These are phyloP conservation scores for Penicillium paneum DNA, from an alignment of 2,329 filamentous ascomycete genomes.

Conservation along the genomic window DNA sequence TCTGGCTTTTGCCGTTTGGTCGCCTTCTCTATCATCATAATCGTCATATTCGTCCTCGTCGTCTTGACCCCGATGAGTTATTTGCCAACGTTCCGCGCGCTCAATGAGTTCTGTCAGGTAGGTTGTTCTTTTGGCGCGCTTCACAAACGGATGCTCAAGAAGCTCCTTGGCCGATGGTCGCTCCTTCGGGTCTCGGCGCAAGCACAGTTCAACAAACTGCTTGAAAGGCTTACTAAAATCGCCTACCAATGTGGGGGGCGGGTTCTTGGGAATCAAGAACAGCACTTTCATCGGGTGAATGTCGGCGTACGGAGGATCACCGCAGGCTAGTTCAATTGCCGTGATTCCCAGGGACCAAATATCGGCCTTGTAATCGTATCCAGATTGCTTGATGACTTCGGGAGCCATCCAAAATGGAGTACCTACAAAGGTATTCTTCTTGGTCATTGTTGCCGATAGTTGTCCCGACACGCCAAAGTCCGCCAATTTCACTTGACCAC, in stretches of 20 bases:
- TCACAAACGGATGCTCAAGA: conserved; percentile 84
- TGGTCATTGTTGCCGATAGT: conserved; percentile 96
- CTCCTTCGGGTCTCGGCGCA: conserved; percentile 85
- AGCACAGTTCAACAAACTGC: conserved; percentile 77
- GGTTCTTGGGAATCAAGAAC: conserved; percentile 93
- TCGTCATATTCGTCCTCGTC: conserved; percentile 61
- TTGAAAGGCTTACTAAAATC: conserved; percentile 81
- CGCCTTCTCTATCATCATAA: conserved; percentile 54
- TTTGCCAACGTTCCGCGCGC: conserved; percentile 80
- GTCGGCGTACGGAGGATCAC: conserved; percentile 90
- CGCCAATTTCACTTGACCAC: conserved; percentile 92
- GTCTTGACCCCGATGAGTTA: conserved; percentile 66
- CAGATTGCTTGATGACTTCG: conserved; percentile 97
- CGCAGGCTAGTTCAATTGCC: conserved; percentile 83
- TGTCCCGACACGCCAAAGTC: conserved; percentile 98
- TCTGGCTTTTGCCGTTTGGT: conserved; percentile 37
- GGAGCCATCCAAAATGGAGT: conserved; percentile 99
- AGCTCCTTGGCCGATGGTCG: conserved; percentile 82
- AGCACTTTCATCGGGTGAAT: conserved; percentile 99
- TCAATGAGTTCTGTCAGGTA: conserved; percentile 96
- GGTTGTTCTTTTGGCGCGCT: conserved; percentile 89
- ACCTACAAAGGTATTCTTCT: conserved; percentile 98
- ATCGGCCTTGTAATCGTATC: conserved; percentile 96
- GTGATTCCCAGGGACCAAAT: conserved; percentile 98
- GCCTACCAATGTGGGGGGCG: conserved; percentile 75